Evolutionary conservation across 2,329 filamentous ascomycete species (phyloP).

Genomic region (Thielaviopsis populi): DNA sequence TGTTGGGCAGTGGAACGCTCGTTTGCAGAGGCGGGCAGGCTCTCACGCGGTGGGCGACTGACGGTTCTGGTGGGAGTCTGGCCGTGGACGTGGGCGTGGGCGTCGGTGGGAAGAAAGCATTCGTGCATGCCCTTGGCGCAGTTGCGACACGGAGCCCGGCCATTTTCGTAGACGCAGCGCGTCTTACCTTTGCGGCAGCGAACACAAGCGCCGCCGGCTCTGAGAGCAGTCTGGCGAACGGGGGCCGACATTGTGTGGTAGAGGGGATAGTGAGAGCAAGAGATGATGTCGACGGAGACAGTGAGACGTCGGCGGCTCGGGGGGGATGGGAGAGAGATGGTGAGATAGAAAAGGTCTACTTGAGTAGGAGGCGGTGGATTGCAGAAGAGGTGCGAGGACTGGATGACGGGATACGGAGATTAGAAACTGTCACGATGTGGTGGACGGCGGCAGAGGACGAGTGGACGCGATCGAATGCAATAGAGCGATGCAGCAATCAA

Average conservation of each 20-base stretch:
- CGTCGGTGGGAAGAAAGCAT: slow-evolving; percentile 47
- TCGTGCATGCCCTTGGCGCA: slow-evolving; percentile 50
- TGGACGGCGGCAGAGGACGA: too few relatives aligned
- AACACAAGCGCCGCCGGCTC: slow-evolving; percentile 46
- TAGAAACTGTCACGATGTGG: not conserved
- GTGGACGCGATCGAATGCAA: not conserved
- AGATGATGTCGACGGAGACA: not conserved
- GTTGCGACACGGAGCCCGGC: slow-evolving; percentile 47
- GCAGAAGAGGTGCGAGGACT: not conserved
- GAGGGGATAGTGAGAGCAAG: not conserved
- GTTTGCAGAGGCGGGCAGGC: slow-evolving; percentile 31
- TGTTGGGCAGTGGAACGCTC: slow-evolving; percentile 31
- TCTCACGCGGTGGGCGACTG: slow-evolving; percentile 38
- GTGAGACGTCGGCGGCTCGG: not conserved
- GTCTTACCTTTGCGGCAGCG: slow-evolving; percentile 51
- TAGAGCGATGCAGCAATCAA: not conserved
- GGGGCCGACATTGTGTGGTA: slow-evolving; percentile 28
- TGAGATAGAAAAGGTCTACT: not conserved
- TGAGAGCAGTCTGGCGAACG: slow-evolving; percentile 44
- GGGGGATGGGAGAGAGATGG: too few relatives aligned
- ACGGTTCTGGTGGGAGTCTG: slow-evolving; percentile 39
- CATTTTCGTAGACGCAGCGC: slow-evolving; percentile 49
- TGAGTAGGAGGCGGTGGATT: not conserved
- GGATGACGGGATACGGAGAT: not conserved
- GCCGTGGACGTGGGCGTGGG: slow-evolving; percentile 43